Base-by-base conservation (phyloP, 345 rosid genomes). In the Balakata baccata region DNA sequence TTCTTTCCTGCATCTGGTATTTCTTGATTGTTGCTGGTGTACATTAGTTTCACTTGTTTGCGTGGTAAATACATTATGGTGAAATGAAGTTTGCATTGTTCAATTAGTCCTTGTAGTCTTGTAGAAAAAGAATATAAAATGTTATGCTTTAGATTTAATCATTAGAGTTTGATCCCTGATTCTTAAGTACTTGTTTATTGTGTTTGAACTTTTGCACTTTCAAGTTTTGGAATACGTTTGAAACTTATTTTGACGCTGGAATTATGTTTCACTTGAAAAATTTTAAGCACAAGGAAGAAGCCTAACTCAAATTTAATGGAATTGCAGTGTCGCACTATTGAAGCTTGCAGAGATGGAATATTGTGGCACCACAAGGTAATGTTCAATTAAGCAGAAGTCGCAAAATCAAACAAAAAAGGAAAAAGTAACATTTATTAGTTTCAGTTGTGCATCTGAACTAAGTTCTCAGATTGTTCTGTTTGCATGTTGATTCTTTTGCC, bases 311-410 rank as follows among this genome's bases (percentile, higher is more conserved):
- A 75, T 7, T 47, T 64, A 62, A 66, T 77, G 74, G 58, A 69
- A 79, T 68, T 85, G 85, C 89, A 91, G 99, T 84, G 89, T 85
- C 79, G 96, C 97, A 51, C 65, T 96, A 71, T 71, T 84, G 77
- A 90, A 84, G 82, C 93, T 96, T 37, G 95, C 96, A 4, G 93
- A 89, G 83, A 91, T 91, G 96, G 91, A 96, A 74, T 93, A 96
- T 69, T 91, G 97, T 76, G 98, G 99, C 51, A 91, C 99, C 58
- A 95, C 98, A 49, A 95, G 99, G 99, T 93, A 87, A 72, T 63
- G 38, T 58, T 68, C 37, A 13, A 6, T 8, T 23, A 45, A 57
- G 4, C 37, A 22, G 10, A 4, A 5, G 10, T 43, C 47, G 1
- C 1, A 43, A 6, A 16, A 49, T 25, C 0, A 51, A 69, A 69